Evolutionary conservation across 1,284 basidiomycete genomes (phyloP), one percentile per base, ranked within the genome.

Genomic region (Ustilago xerochloae): DNA sequence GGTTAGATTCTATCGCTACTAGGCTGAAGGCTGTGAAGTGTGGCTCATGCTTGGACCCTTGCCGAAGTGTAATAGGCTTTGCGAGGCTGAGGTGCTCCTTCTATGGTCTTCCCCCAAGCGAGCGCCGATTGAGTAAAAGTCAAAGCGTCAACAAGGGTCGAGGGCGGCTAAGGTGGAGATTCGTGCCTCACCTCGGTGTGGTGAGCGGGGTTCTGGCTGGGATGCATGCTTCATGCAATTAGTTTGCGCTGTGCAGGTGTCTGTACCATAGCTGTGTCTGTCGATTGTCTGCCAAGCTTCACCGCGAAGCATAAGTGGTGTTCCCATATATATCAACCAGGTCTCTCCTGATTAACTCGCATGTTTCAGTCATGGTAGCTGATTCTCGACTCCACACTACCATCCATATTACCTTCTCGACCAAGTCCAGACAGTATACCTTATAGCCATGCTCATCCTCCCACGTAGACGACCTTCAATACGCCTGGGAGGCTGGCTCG

Each of bases 61-160:
- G 41, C 41, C 41, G 22, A 43, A 28, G 22, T 13, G 16, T 10
- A 26, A 9, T 13, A 13, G 22, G 41, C 7, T 13, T 26, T 33
- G 0, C 10, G 24, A 16, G n/a, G 41, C 41, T 12, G 10, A 24
- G 24, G 43, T 39, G 24, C 13, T 20, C 26, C 3, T 41, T 13
- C 16, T 20, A 41, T n/a, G n/a, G n/a, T n/a, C n/a, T n/a, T n/a
- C n/a, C n/a, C n/a, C n/a, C n/a, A n/a, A n/a, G n/a, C n/a, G n/a
- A n/a, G n/a, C n/a, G n/a, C n/a, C n/a, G n/a, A n/a, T 43, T 6
- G 22, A 43, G 41, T 26, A 30, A 28, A 39, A 12, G 32, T 41
- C 13, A 29, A 45, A 36, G 41, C 13, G 46, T 63, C 41, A 57
- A 63, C 54, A 48, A 63, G 62, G 62, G 62, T 53, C 62, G 15